phyloP scores from a whole-genome alignment of 1,284 basidiomycete genomes.

The Boletus smithii region DNA sequence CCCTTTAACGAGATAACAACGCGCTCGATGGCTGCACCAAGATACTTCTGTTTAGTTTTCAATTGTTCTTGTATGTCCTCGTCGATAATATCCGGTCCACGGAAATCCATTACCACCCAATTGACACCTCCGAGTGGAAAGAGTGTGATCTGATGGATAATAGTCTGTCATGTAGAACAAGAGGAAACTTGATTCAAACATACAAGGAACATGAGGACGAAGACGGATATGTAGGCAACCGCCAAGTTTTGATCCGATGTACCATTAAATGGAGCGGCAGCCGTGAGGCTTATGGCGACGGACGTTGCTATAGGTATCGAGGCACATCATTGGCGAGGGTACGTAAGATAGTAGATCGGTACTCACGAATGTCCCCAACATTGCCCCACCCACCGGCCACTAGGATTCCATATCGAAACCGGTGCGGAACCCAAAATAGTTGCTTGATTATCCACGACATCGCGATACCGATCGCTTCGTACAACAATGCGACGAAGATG shows the following conservation, averaged over 20 bases:
- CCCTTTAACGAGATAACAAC: not conserved
- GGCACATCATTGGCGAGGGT: not conserved
- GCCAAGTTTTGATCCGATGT: slow-evolving; percentile 52
- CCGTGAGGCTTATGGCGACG: slow-evolving; percentile 54
- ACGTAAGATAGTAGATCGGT: not conserved
- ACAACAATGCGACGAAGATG: slow-evolving; percentile 50
- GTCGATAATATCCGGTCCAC: slow-evolving; percentile 57
- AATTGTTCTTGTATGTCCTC: slow-evolving; percentile 48
- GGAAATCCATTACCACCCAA: slow-evolving; percentile 56
- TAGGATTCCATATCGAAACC: slow-evolving; percentile 68
- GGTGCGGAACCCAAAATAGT: slow-evolving; percentile 75
- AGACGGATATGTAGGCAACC: slow-evolving; percentile 57
- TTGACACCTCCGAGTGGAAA: slow-evolving; percentile 58
- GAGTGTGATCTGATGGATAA: slow-evolving; percentile 49
- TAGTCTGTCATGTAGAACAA: not conserved
- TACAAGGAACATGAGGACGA: slow-evolving; percentile 45
- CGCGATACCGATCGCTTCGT: slow-evolving; percentile 50
- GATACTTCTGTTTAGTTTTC: slow-evolving; percentile 28
- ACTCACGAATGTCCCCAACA: slow-evolving; percentile 65
- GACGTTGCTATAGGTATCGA: slow-evolving; percentile 51
- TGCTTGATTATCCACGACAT: slow-evolving; percentile 59
- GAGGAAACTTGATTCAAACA: slow-evolving; percentile 14
- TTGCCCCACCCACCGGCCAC: slow-evolving; percentile 66
- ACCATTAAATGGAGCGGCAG: slow-evolving; percentile 50
- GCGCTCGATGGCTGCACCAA: slow-evolving; percentile 20